Evolutionary conservation across 176 grass and related monocot genomes (phyloP).

Genomic region (Themeda triandra): DNA sequence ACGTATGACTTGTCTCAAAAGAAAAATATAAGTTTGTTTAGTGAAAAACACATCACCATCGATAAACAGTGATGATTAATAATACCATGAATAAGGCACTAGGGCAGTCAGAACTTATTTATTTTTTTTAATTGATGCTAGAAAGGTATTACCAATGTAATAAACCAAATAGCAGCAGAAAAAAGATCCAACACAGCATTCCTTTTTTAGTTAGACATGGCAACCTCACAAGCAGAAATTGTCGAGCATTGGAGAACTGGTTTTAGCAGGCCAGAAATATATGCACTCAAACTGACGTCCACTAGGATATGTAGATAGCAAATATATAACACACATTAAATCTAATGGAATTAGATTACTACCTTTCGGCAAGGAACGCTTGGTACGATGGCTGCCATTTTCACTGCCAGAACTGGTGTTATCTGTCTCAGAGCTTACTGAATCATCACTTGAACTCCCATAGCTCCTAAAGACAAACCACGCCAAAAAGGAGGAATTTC

Average conservation of each 20-base stretch:
- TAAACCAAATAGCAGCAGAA: background rate
- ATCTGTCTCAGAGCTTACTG: conserved; percentile 41
- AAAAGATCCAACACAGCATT: background rate
- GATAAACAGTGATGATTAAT: conserved; percentile 1
- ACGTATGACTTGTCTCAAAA: background rate
- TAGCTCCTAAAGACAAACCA: conserved; percentile 40
- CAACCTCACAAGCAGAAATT: conserved; percentile 1
- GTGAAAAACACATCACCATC: background rate
- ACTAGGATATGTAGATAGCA: background rate
- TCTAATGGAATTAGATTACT: background rate
- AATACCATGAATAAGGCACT: background rate
- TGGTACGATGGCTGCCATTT: conserved; percentile 21
- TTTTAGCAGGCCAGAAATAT: conserved; percentile 11
- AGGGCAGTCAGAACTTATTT: background rate
- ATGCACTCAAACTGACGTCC: background rate
- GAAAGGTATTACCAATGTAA: background rate
- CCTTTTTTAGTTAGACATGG: background rate
- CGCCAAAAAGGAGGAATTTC: conserved; percentile 14
- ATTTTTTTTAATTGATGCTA: background rate
- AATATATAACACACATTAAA: conserved; percentile 21
- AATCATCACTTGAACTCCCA: conserved; percentile 52
- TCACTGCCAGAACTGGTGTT: conserved; percentile 48
- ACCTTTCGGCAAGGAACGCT: conserved; percentile 37
- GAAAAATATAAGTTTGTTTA: too few species aligned
- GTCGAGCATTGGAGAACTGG: background rate